Evolutionary conservation across 768 basidiomycete genomes (phyloP).

Genomic region (Agaricus subrufescens): DNA sequence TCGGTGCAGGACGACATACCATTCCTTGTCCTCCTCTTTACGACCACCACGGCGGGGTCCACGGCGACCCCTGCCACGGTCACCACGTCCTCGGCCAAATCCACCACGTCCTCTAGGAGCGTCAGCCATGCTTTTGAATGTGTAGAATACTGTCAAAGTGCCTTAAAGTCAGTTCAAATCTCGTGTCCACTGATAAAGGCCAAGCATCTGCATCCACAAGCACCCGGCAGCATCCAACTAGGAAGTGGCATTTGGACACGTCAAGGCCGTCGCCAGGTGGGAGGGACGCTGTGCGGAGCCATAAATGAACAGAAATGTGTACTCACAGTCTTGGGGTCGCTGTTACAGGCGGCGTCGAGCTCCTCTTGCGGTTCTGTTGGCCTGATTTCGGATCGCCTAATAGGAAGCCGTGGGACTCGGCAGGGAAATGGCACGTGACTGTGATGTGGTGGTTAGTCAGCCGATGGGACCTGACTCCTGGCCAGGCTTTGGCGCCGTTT

Average conservation of each 20-base stretch:
- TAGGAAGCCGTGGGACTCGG: slow-evolving; percentile 12
- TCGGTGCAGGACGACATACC: slow-evolving; percentile 44
- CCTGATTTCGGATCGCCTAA: background rate
- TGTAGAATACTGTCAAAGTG: slow-evolving; percentile 10
- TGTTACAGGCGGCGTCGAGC: slow-evolving; percentile 33
- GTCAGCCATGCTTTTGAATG: slow-evolving; percentile 68
- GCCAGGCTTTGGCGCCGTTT: no score
- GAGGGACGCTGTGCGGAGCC: slow-evolving; percentile 3
- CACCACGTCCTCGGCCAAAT: slow-evolving; percentile 89
- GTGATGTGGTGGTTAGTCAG: slow-evolving; percentile 21
- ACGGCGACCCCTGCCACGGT: slow-evolving; percentile 82
- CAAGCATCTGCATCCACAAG: slow-evolving; percentile 10
- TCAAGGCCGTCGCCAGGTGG: background rate
- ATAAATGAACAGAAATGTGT: slow-evolving; percentile 8
- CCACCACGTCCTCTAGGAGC: slow-evolving; percentile 65
- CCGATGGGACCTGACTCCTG: background rate
- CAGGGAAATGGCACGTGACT: slow-evolving; percentile 12
- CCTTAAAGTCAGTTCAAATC: background rate
- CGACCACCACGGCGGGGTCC: slow-evolving; percentile 93
- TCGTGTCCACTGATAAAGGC: background rate
- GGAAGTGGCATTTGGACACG: background rate
- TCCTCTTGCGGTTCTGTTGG: slow-evolving; percentile 15
- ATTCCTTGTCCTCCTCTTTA: slow-evolving; percentile 99
- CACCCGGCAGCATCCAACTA: slow-evolving; percentile 46
- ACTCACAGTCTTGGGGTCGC: slow-evolving; percentile 38